These are phyloP conservation scores for Stachybotrys elegans DNA, from an alignment of 2,329 filamentous ascomycete species.

Conservation along the genomic window DNA sequence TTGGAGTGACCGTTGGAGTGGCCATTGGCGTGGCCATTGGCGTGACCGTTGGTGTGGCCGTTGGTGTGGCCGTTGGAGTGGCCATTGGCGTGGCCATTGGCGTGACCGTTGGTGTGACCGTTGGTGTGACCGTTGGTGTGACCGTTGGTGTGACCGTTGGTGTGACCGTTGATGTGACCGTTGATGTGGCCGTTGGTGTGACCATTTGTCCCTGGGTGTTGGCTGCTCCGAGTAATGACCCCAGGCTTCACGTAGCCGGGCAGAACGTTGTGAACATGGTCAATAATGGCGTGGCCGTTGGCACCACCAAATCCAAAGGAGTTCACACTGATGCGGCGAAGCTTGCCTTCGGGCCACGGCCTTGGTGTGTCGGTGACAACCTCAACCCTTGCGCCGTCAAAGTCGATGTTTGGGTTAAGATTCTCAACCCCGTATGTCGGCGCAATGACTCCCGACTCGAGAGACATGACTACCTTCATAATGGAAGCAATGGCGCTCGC, in stretches of 20 bases:
- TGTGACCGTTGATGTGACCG: no score
- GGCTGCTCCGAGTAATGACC: background rate
- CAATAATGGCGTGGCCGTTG: constrained; percentile 1
- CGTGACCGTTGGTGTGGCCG: background rate
- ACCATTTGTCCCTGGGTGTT: background rate
- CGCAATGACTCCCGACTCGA: background rate
- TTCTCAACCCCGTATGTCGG: background rate
- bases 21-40: background rate
- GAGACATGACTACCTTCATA: background rate
- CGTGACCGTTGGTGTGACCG: no score
- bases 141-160: no score
- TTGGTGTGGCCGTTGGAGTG: background rate
- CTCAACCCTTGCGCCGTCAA: background rate
- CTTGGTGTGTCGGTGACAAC: background rate
- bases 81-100: background rate
- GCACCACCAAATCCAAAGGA: constrained; percentile 2
- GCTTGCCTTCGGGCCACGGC: background rate
- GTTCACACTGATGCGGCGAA: background rate
- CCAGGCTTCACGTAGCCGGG: background rate
- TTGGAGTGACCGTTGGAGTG: no score
- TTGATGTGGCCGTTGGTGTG: no score
- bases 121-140: background rate
- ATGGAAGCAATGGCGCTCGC: background rate
- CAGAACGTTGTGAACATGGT: background rate
- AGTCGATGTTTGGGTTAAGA: background rate